phyloP scores from a whole-genome alignment of 2,329 filamentous ascomycete genomes.

The Davidsoniella australis region DNA sequence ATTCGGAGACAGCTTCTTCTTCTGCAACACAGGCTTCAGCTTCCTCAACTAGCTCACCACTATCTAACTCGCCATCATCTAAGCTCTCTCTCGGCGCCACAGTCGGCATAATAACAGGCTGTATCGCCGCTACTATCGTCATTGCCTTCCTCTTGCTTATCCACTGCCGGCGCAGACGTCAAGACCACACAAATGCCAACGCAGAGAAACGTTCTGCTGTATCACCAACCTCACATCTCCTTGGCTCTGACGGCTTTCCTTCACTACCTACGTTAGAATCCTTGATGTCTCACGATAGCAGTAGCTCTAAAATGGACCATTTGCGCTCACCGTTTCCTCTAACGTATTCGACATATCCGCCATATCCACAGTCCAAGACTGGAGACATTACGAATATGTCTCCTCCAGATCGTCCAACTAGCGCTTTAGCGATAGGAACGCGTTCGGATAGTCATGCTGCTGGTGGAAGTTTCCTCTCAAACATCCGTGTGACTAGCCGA shows the following conservation, averaged over 20 bases:
- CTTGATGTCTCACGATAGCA: no score
- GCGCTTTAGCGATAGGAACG: not conserved
- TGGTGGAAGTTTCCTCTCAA: not conserved
- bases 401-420: no score
- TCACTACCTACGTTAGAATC: not conserved
- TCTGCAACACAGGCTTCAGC: not conserved
- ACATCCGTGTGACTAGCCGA: not conserved
- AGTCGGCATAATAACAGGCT: constrained; percentile 8
- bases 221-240: no score
- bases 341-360: not conserved
- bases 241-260: no score
- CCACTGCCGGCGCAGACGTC: constrained; percentile 3
- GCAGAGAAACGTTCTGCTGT: not conserved
- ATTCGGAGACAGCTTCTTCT: not conserved
- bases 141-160: constrained; percentile 4
- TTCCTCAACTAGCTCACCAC: not conserved
- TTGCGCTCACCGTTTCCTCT: constrained; percentile 1
- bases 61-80: not conserved
- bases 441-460: not conserved
- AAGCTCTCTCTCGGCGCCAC: constrained; percentile 9
- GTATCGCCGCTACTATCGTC: not conserved
- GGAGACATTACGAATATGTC: not conserved
- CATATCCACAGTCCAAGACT: not conserved
- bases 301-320: no score
- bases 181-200: not conserved